Evolutionary conservation across 768 basidiomycete species (phyloP), one percentile per base, ranked within the genome.

Genomic region (Pholiota molesta): DNA sequence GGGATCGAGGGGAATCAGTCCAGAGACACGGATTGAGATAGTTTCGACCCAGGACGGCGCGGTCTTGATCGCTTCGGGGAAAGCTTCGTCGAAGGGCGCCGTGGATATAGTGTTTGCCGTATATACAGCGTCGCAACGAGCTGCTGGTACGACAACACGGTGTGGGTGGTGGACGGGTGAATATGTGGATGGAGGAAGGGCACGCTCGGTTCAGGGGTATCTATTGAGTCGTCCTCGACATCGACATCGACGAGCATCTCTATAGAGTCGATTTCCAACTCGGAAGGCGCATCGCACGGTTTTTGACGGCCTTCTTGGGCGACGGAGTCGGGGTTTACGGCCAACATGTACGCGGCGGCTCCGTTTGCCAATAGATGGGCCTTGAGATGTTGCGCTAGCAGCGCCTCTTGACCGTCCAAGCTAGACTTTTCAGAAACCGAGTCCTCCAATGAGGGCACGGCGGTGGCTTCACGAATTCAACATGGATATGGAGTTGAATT

Each of bases 371-470:
- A 5, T 17, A 68, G 62, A 17, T 57, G 54, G 1, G 17, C 37
- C 45, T 39, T 52, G 21, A 68, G 55, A 31, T 52, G 62, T 13
- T 62, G 62, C 11, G 64, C 64, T 2, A 68, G 60, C 23, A 54
- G 28, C 1, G 62, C 67, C 21, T 68, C 67, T 29, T 64, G 64
- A n/a, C 56, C 47, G 54, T 67, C 63, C n/a, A 67, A 33, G 21
- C 19, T 58, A 33, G 62, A 35, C 1, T 21, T 47, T 5, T 62
- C 47, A 7, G 17, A 23, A 10, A 19, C 7, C 9, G 33, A 16
- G n/a, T 9, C 54, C 21, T 29, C 33, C n/a, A n/a, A 14, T 11
- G 33, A n/a, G 17, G 26, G 23, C 29, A 5, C 23, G 19, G 45
- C 33, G 11, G 19, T 10, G 51, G 19, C 3, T n/a, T n/a, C 23